Evolutionary conservation across 768 basidiomycete species (phyloP).

Genomic region (Amanita pallidorosea): DNA sequence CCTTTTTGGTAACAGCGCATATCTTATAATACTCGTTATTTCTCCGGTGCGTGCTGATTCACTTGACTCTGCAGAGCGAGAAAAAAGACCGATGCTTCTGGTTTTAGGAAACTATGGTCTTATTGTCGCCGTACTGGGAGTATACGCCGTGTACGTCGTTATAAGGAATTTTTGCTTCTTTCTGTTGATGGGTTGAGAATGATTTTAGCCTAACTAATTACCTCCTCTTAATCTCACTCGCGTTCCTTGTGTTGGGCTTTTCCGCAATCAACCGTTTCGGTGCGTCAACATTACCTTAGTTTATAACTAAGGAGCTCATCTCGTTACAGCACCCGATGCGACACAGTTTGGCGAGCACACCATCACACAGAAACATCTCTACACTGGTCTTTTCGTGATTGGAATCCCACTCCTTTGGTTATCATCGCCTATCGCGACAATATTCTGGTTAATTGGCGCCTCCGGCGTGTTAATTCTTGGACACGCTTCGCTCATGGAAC

Average conservation of each 20-base stretch:
- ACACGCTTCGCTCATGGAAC: conserved; percentile 86
- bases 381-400: conserved; percentile 82
- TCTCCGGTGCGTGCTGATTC: conserved; percentile 43
- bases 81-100: conserved; percentile 7
- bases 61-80: not conserved
- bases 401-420: conserved; percentile 83
- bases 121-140: conserved; percentile 64
- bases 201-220: conserved; percentile 63
- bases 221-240: conserved; percentile 72
- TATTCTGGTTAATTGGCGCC: conserved; percentile 94
- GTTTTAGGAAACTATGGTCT: conserved; percentile 76
- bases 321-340: conserved; percentile 62
- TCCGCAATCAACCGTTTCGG: conserved; percentile 82
- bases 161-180: not conserved
- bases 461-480: conserved; percentile 75
- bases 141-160: conserved; percentile 67
- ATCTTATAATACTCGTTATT: conserved; percentile 90
- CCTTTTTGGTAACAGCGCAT: conserved; percentile 47
- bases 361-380: conserved; percentile 84
- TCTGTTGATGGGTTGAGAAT: not conserved
- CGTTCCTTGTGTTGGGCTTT: conserved; percentile 89
- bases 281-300: conserved; percentile 23
- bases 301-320: not conserved
- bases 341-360: conserved; percentile 72
- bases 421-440: conserved; percentile 63